Evolutionary conservation across 306 rosid genomes (phyloP), one percentile per base, ranked within the genome.

Genomic region (Acacia melanoxylon): DNA sequence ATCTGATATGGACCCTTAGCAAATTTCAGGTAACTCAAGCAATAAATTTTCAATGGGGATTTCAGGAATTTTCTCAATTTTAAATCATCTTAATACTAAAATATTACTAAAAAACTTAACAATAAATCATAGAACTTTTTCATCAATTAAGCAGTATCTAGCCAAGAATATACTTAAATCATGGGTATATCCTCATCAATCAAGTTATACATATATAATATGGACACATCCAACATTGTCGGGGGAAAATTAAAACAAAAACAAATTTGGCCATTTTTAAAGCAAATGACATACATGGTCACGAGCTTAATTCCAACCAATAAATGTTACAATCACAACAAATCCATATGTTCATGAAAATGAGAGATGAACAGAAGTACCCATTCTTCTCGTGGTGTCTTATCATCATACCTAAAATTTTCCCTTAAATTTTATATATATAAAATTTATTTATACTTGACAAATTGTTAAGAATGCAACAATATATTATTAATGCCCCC

Each of bases 371-470:
- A 22, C 80, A 77, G 52, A 1, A 6, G 2, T 17, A 62, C 19
- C 56, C 61, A 74, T 83, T 77, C 87, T 81, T 54, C 83, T 61
- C 74, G 72, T 65, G 70, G 69, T 69, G 74, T 88, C 84, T 29
- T 74, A 14, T 68, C 54, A 8, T 58, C 54, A 8, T 58, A 58
- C 54, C 2, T 10, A 58, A n/a, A 58, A 58, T 10, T 19, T 54
- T 0, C 25, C 62, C 62, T 6, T 17, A 46, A 5, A 12, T 11
- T 12, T 12, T 12, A 45, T 45, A 42, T 42, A 42, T 42, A 42
- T 42, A 42, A 12, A 1, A 51, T 19, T 19, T 19, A 7, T 52
- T 17, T 4, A 20, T 20, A 54, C 11, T 5, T 20, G 10, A 7
- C 20, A 54, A 54, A 54, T 20, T 54, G 3, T 12, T 54, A 8